These are phyloP conservation scores for Zizania palustris DNA, from an alignment of 202 grass and related monocot genomes.

Conservation along the genomic window DNA sequence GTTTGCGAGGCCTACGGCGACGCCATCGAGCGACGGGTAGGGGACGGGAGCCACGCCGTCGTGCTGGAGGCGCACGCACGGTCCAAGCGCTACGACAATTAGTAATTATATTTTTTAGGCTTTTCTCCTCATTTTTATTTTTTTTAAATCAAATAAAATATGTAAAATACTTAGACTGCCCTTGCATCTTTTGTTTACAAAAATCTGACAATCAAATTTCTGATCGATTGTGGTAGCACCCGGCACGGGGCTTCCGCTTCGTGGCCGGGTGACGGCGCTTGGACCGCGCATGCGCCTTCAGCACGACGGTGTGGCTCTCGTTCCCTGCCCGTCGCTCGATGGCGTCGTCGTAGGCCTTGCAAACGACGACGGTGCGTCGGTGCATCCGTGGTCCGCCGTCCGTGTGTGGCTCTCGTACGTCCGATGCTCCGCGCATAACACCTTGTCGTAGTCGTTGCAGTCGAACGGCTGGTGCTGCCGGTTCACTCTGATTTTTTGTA, in stretches of 20 bases:
- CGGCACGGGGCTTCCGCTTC: constrained; percentile 69
- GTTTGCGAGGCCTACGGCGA: constrained; percentile 66
- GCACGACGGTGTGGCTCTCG: constrained; percentile 33
- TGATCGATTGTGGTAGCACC: constrained; percentile 15
- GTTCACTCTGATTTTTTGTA: no score
- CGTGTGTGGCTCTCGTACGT: constrained; percentile 56
- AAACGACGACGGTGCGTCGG: constrained; percentile 72
- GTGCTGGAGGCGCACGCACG: constrained; percentile 49
- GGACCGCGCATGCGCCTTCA: constrained; percentile 53
- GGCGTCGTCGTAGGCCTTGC: constrained; percentile 64
- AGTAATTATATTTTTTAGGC: no score
- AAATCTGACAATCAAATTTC: no score
- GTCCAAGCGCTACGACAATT: constrained; percentile 64
- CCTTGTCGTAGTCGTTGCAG: constrained; percentile 63
- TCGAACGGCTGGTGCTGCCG: constrained; percentile 77
- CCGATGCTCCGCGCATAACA: constrained; percentile 76
- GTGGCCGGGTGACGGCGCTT: constrained; percentile 62
- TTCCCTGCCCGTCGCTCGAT: constrained; percentile 53
- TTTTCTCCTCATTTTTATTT: no score
- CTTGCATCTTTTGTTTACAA: no score
- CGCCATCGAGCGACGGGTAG: constrained; percentile 56
- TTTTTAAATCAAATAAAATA: no score
- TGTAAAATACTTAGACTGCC: no score
- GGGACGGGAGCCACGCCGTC: constrained; percentile 37
- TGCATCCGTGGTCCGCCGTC: constrained; percentile 53